Base-by-base conservation (phyloP, 1,284 basidiomycete species). In the Rhodotorula mucilaginosa region DNA sequence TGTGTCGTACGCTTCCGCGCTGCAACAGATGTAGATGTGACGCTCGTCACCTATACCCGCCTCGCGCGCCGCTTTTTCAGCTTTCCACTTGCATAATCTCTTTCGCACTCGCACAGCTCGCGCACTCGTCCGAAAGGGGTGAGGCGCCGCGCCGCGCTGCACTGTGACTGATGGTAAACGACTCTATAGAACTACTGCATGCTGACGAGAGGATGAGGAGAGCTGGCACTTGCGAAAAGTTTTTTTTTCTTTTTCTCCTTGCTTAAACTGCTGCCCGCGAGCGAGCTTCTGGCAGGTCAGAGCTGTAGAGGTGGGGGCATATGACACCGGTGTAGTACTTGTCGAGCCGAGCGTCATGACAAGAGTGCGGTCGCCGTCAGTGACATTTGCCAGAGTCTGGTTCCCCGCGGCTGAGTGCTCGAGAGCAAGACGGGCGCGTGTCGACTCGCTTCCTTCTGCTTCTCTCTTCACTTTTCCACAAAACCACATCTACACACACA, bases 21-120 rank as follows among this genome's bases (percentile, higher is more conserved):
- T 21, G 29, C 6, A 19, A 52, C 56, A 64, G 63, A 64, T 64
- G 63, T 64, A 58, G 58, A 58, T 58, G 58, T 39, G 51, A 21
- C n/a, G 10, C 10, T 10, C 10, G 39, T 52, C 21, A 13, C 51
- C 19, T 52, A 52, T 52, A 52, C 51, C 51, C 51, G 21, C 23
- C 21, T 23, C 19, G 21, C 51, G 10, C 51, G 21, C 51, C 51
- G 34, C 21, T n/a, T 23, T 44, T 44, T 44, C 34, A 18, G 23
- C 21, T 39, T 21, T 44, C 39, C 10, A 44, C 39, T 44, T 44
- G 39, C 39, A 44, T 44, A 10, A 44, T 44, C 12, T 44, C 39
- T 44, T 44, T 12, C 39, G 39, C 39, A 44, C 39, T 44, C 39
- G 39, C 39, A 44, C 39, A 2, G 2, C 39, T 34, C 34, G 34